phyloP scores from a whole-genome alignment of 805 yeast genomes.

The Candida glaebosa region DNA sequence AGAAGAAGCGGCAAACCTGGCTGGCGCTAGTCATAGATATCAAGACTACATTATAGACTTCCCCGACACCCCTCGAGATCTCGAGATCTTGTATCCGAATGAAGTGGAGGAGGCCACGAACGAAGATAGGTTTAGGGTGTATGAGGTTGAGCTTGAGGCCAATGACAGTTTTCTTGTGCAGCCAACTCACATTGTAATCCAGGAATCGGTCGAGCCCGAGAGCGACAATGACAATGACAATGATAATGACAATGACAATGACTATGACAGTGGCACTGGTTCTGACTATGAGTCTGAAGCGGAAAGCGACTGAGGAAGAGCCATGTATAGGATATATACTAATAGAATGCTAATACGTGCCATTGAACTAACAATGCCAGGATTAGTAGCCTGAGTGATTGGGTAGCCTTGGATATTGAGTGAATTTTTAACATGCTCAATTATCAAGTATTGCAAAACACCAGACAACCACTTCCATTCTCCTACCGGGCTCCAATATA shows the following conservation, averaged over 20 bases:
- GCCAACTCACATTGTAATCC: background rate
- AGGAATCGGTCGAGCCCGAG: background rate
- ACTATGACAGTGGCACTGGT: background rate
- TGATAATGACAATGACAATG: background rate
- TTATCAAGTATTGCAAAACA: no score
- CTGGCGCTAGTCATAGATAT: background rate
- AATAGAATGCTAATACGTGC: no score
- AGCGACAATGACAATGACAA: background rate
- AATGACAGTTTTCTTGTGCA: background rate
- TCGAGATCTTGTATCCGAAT: background rate
- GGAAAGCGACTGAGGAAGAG: background rate
- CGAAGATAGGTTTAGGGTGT: background rate
- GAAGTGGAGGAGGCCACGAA: background rate
- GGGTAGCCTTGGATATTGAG: no score
- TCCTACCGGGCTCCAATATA: no score
- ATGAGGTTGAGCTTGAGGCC: background rate
- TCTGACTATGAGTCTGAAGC: background rate
- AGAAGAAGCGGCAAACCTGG: background rate
- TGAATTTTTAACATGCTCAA: no score
- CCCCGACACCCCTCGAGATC: background rate
- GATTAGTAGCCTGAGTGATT: no score
- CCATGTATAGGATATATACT: background rate
- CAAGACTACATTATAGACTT: background rate
- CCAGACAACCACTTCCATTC: no score
- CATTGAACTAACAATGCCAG: no score